These are phyloP conservation scores for Piromyces sp. DNA, from an alignment of 192 early-diverging fungal genomes.

Conservation along the genomic window DNA sequence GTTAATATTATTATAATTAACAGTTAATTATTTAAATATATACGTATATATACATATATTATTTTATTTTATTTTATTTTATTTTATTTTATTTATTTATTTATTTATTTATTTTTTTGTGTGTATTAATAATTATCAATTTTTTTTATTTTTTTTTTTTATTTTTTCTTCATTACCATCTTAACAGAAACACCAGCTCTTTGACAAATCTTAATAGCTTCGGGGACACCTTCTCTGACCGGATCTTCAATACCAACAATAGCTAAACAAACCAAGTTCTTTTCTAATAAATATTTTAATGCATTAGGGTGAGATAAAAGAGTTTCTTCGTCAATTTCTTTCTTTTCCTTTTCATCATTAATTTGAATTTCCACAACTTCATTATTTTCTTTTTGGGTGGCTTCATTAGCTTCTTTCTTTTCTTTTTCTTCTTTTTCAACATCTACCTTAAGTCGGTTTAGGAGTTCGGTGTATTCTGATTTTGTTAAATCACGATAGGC, in stretches of 20 bases:
- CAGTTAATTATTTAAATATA: too few species aligned
- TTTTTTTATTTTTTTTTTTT: too few species aligned
- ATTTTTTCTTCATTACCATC: too few species aligned
- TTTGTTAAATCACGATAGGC: constrained; percentile 38
- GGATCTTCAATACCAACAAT: constrained; percentile 82
- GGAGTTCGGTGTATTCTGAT: constrained; percentile 14
- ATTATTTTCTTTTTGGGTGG: not conserved
- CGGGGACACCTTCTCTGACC: constrained; percentile 58
- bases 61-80: too few species aligned
- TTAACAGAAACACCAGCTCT: constrained; percentile 72
- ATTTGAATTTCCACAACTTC: not conserved
- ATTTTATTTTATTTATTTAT: too few species aligned
- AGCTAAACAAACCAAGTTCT: constrained; percentile 41
- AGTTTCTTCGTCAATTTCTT: not conserved
- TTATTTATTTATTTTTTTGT: too few species aligned
- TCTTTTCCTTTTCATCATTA: not conserved
- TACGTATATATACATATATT: too few species aligned
- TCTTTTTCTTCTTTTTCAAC: not conserved
- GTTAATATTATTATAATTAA: too few species aligned
- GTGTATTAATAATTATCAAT: too few species aligned
- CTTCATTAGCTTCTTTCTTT: not conserved
- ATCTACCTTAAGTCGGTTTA: not conserved
- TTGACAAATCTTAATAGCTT: constrained; percentile 57
- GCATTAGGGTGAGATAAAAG: not conserved
- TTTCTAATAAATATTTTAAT: not conserved